Percentiles rank a stretch among this genome's conserved stretches.
phyloP scores from a whole-genome alignment of 768 basidiomycete species.

The Trichaptum fuscoviolaceum region DNA sequence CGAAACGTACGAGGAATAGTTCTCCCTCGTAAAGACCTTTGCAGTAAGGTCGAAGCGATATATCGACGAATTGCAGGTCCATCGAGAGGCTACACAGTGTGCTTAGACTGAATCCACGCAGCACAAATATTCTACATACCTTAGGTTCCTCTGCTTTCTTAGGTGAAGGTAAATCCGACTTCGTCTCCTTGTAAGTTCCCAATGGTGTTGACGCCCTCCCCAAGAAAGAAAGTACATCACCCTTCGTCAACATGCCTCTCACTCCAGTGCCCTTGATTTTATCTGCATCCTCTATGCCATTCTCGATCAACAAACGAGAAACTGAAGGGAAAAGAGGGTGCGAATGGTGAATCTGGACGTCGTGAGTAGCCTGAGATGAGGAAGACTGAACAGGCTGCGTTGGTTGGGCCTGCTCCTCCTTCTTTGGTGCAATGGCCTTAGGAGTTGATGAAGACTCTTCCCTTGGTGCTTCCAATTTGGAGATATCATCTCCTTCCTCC shows the following conservation, averaged over 20 bases:
- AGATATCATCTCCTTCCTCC: slow-evolving; percentile 93
- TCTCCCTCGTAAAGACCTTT: slow-evolving; percentile 48
- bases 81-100: slow-evolving; percentile 43
- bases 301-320: slow-evolving; percentile 65
- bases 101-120: background rate
- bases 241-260: slow-evolving; percentile 93
- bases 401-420: slow-evolving; percentile 2
- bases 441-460: slow-evolving; percentile 17
- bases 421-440: background rate
- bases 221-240: slow-evolving; percentile 83
- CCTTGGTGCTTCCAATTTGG: slow-evolving; percentile 50
- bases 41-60: slow-evolving; percentile 57
- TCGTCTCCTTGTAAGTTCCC: slow-evolving; percentile 50
- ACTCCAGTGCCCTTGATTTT: slow-evolving; percentile 85
- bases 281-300: slow-evolving; percentile 52
- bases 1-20: slow-evolving; percentile 33
- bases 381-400: slow-evolving; percentile 16
- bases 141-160: slow-evolving; percentile 35
- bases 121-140: slow-evolving; percentile 24
- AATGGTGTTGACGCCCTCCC: slow-evolving; percentile 76
- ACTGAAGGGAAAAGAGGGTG: slow-evolving; percentile 90
- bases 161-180: slow-evolving; percentile 21
- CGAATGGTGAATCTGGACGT: slow-evolving; percentile 41
- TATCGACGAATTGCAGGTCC: slow-evolving; percentile 58
- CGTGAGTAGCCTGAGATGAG: slow-evolving; percentile 16